Conservation (phyloP, 805 yeast species). For the Lipomyces sp. region DNA sequence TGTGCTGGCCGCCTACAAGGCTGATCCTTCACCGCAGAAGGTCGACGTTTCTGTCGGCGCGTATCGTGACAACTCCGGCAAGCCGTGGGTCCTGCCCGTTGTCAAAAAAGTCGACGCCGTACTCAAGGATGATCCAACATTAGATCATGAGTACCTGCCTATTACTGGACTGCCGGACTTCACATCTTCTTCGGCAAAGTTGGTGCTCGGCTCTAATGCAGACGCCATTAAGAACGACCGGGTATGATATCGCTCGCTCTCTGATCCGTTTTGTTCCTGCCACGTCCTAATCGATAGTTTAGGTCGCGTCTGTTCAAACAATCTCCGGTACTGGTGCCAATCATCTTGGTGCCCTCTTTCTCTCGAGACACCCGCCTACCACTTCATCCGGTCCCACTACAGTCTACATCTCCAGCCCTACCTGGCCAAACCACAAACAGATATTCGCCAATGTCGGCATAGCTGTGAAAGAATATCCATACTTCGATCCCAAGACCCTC, state of each 20-base stretch:
- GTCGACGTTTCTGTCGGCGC: constrained; percentile 90
- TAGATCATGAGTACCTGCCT: constrained; percentile 88
- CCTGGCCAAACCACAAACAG: constrained; percentile 97
- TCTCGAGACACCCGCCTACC: constrained; percentile 50
- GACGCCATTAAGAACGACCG: constrained; percentile 48
- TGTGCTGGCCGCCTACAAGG: constrained; percentile 43
- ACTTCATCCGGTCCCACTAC: constrained; percentile 47
- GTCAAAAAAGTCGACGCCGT: constrained; percentile 70
- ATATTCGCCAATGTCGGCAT: constrained; percentile 76
- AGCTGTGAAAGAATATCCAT: constrained; percentile 72
- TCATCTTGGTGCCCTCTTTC: constrained; percentile 80
- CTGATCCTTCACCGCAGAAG: constrained; percentile 52
- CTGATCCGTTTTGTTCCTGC: neutral
- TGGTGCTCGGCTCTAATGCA: constrained; percentile 68
- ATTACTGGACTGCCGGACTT: constrained; percentile 76
- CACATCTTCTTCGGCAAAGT: constrained; percentile 68
- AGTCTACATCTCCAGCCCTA: constrained; percentile 81
- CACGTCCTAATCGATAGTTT: neutral
- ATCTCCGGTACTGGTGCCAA: constrained; percentile 90
- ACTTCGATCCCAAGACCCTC: constrained; percentile 79
- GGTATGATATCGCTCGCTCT: constrained; percentile 11
- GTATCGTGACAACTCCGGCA: constrained; percentile 69
- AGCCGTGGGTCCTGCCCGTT: constrained; percentile 73
- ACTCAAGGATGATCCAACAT: constrained; percentile 64
- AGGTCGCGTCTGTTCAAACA: constrained; percentile 67